Percentiles rank a stretch among this genome's conserved stretches.
These are phyloP conservation scores for Xylariaceae sp. DNA, from an alignment of 2,329 filamentous ascomycete genomes.

Conservation along the genomic window DNA sequence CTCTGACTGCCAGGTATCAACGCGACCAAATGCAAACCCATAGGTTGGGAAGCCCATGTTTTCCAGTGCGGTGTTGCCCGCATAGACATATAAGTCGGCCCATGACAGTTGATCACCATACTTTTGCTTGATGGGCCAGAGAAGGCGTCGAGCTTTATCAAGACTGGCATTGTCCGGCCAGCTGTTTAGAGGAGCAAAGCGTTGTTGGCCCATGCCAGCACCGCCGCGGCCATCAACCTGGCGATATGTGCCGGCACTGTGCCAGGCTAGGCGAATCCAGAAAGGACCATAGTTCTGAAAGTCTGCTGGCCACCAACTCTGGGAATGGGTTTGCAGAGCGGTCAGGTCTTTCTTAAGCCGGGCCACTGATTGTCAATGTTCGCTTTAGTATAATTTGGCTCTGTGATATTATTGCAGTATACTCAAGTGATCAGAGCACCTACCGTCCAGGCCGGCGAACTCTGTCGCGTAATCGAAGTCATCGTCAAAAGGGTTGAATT, in stretches of 20 bases:
- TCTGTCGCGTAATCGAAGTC: conserved; percentile 71
- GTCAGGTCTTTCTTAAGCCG: conserved; percentile 68
- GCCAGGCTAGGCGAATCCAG: conserved; percentile 77
- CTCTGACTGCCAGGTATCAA: conserved; percentile 71
- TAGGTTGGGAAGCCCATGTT: conserved; percentile 70
- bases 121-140: conserved; percentile 81
- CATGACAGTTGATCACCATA: conserved; percentile 79
- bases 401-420: background rate
- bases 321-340: conserved; percentile 70
- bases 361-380: conserved; percentile 23
- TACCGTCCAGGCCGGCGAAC: conserved; percentile 67
- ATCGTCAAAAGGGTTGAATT: conserved; percentile 58
- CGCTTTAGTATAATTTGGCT: background rate
- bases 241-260: conserved; percentile 74
- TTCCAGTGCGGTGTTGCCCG: conserved; percentile 73
- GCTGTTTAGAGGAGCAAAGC: conserved; percentile 75
- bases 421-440: background rate
- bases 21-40: conserved; percentile 68
- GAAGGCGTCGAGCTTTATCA: conserved; percentile 74
- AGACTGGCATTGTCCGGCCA: conserved; percentile 77
- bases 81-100: conserved; percentile 67
- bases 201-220: conserved; percentile 69
- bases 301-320: conserved; percentile 78
- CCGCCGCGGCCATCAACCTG: conserved; percentile 71
- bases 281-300: conserved; percentile 77